A percentile compares a stretch with the other conserved stretches of the same genome.
phyloP scores from a whole-genome alignment of 1,139 yeast species.

The Saccharomyces hybrid region DNA sequence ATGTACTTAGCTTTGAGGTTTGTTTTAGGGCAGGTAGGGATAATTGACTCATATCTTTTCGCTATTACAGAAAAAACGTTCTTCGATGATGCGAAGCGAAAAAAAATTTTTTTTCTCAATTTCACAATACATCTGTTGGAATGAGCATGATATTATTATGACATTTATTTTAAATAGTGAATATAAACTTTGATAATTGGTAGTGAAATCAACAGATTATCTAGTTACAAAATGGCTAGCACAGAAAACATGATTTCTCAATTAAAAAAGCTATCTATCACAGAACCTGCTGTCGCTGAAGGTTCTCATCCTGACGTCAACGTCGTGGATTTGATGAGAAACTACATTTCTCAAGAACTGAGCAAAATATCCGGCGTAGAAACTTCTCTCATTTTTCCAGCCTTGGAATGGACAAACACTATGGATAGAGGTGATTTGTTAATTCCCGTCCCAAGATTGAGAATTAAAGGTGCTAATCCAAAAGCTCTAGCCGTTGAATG shows the following conservation, averaged over 20 bases:
- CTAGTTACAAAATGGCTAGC: conserved; percentile 9
- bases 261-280: conserved; percentile 17
- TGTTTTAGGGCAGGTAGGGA: not conserved
- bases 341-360: conserved; percentile 76
- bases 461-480: conserved; percentile 81
- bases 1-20: not conserved
- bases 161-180: not conserved
- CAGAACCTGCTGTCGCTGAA: conserved; percentile 16
- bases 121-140: not conserved
- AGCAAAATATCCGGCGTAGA: conserved; percentile 67
- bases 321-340: conserved; percentile 44
- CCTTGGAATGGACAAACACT: conserved; percentile 81
- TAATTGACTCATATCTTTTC: not conserved
- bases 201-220: not conserved
- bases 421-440: conserved; percentile 89
- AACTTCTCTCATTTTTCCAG: conserved; percentile 61
- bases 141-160: not conserved
- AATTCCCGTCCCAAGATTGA: conserved; percentile 86
- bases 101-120: not conserved
- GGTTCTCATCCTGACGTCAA: conserved; percentile 26
- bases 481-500: conserved; percentile 79
- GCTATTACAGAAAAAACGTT: not conserved
- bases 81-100: not conserved
- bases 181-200: not conserved
- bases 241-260: conserved; percentile 13